Percentiles rank a stretch among this genome's conserved stretches.
phyloP scores from a whole-genome alignment of 2,329 filamentous ascomycete genomes.

The Scedosporium minutisporum region DNA sequence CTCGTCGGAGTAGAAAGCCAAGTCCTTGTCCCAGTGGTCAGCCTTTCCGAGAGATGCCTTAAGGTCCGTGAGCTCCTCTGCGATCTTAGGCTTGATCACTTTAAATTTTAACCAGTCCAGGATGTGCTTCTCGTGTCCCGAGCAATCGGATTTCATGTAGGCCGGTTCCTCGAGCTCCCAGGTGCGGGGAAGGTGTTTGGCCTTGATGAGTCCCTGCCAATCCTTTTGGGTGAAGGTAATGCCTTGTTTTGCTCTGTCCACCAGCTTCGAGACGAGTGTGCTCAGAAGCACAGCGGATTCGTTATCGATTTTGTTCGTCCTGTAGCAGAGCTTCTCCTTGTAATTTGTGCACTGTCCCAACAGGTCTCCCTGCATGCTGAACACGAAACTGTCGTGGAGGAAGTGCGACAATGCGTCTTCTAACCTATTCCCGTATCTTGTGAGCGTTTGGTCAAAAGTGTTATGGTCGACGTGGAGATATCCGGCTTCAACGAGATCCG shows the following conservation, averaged over 20 bases:
- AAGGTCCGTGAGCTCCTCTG: constrained; percentile 25
- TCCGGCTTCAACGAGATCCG: constrained; percentile 33
- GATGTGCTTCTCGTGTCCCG: constrained; percentile 32
- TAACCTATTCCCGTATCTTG: constrained; percentile 17
- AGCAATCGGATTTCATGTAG: constrained; percentile 30
- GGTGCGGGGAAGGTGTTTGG: neutral
- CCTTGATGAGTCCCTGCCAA: constrained; percentile 20
- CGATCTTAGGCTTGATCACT: constrained; percentile 34
- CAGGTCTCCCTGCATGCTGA: constrained; percentile 45
- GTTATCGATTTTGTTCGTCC: constrained; percentile 38
- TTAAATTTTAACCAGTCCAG: constrained; percentile 53
- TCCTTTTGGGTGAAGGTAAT: constrained; percentile 34
- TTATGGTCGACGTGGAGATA: constrained; percentile 39
- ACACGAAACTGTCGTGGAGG: constrained; percentile 43
- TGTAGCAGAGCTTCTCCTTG: constrained; percentile 55
- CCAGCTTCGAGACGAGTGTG: constrained; percentile 40
- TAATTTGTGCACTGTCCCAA: constrained; percentile 56
- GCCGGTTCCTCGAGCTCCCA: constrained; percentile 24
- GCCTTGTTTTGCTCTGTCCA: constrained; percentile 50
- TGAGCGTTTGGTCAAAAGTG: neutral
- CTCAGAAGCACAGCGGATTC: constrained; percentile 37
- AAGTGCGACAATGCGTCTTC: constrained; percentile 28
- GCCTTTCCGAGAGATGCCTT: constrained; percentile 9
- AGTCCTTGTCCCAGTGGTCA: constrained; percentile 26
- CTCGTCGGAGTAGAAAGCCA: constrained; percentile 21